Evolutionary conservation across 495 filamentous ascomycete genomes (phyloP).

Genomic region (Talaromyces ruber): DNA sequence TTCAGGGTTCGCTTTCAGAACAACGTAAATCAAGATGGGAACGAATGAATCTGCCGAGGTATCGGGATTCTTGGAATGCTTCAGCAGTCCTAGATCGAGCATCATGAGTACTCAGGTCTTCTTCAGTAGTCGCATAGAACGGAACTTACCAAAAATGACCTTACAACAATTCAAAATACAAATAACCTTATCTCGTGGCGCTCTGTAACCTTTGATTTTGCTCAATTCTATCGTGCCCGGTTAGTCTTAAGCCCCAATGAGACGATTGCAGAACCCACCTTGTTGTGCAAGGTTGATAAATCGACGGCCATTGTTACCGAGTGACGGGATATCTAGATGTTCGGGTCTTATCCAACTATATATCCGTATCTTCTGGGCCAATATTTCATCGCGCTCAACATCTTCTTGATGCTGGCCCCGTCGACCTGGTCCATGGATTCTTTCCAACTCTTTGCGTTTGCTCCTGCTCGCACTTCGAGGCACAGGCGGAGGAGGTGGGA

Average conservation of each 20-base stretch:
- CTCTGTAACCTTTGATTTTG: conserved; percentile 93
- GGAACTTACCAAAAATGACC: conserved; percentile 81
- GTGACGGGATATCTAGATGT: conserved; percentile 88
- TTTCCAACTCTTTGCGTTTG: conserved; percentile 58
- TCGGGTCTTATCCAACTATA: conserved; percentile 93
- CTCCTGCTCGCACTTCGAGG: conserved; percentile 53
- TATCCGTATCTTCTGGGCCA: conserved; percentile 92
- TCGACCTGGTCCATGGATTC: conserved; percentile 68
- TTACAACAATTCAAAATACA: conserved; percentile 99
- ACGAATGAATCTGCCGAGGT: conserved; percentile 95
- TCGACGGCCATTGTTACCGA: conserved; percentile 71
- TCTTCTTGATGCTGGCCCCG: conserved; percentile 97
- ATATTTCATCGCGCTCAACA: conserved; percentile 88
- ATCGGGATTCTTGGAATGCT: conserved; percentile 77
- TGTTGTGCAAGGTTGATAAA: conserved; percentile 87
- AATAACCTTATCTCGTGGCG: conserved; percentile 95
- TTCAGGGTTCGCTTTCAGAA: conserved; percentile 87
- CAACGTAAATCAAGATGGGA: conserved; percentile 91
- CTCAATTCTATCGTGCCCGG: conserved; percentile 53
- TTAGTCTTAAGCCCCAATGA: background rate
- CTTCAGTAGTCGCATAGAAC: background rate
- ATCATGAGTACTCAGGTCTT: background rate
- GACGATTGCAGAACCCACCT: conserved; percentile 37
- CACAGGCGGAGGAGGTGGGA: conserved; percentile 70
- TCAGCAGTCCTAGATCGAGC: conserved; percentile 57